Percentiles rank a stretch among this genome's conserved stretches.
Evolutionary conservation across 768 basidiomycete genomes (phyloP).

Genomic region (Flagelloscypha sp.): DNA sequence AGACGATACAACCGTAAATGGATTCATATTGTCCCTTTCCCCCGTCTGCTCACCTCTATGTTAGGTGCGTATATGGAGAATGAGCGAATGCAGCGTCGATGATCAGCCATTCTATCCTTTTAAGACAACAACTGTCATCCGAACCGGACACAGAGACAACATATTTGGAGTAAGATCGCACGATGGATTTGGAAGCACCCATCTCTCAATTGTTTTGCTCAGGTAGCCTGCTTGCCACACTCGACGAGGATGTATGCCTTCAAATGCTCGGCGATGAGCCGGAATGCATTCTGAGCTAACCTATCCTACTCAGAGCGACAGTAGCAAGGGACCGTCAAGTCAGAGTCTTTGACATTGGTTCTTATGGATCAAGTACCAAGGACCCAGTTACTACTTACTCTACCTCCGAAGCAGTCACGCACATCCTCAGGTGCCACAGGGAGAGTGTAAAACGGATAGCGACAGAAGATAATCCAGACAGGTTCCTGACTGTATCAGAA

Average conservation of each 20-base stretch:
- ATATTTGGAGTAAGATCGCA: too few species aligned
- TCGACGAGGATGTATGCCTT: too few species aligned
- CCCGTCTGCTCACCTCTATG: constrained; percentile 2
- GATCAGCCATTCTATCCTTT: constrained; percentile 62
- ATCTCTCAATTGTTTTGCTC: too few species aligned
- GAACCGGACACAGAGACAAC: constrained; percentile 75
- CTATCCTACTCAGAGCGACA: constrained; percentile 55
- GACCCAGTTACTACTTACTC: constrained; percentile 36
- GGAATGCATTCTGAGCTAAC: not conserved
- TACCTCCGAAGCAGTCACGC: constrained; percentile 38
- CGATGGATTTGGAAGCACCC: too few species aligned
- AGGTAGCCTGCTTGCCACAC: too few species aligned
- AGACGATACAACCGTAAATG: constrained; percentile 61
- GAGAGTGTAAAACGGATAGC: constrained; percentile 71
- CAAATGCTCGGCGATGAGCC: not conserved
- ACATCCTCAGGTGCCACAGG: constrained; percentile 60
- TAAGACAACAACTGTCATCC: constrained; percentile 55
- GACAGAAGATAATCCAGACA: constrained; percentile 69
- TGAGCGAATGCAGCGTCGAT: constrained; percentile 34
- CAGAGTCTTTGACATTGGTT: constrained; percentile 66
- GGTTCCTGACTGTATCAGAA: constrained; percentile 76
- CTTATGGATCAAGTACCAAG: constrained; percentile 25
- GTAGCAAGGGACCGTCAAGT: constrained; percentile 73
- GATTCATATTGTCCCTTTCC: not conserved
- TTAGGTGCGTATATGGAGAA: constrained; percentile 74